Evolutionary conservation across 495 filamentous ascomycete genomes (phyloP).

Genomic region (Aspergillus carlsbadensis): DNA sequence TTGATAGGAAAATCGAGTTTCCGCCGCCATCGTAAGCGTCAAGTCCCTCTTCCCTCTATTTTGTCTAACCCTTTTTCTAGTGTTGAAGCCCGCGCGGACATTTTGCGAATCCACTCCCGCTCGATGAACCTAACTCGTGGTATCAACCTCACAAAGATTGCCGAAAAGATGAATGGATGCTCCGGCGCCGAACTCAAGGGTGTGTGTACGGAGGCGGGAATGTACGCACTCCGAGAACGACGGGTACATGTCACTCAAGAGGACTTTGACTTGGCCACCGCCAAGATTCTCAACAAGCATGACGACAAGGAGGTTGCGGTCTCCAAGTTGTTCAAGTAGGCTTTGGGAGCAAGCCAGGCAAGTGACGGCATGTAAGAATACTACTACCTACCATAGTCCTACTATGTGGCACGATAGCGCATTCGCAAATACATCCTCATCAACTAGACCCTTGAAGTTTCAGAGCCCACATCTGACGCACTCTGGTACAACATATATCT

Average conservation of each 20-base stretch:
- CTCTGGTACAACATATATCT: too few relatives aligned
- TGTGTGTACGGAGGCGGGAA: constrained; percentile 94
- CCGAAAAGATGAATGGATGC: constrained; percentile 99
- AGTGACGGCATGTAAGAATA: constrained; percentile 23
- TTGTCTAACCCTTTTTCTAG: constrained; percentile 31
- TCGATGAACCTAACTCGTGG: constrained; percentile 98
- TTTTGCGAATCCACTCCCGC: constrained; percentile 91
- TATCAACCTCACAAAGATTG: constrained; percentile 97
- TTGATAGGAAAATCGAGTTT: constrained; percentile 99
- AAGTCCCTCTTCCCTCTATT: constrained; percentile 14
- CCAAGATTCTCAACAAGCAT: constrained; percentile 99
- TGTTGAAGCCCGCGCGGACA: constrained; percentile 95
- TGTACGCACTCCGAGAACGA: constrained; percentile 94
- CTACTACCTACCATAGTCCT: constrained; percentile 1
- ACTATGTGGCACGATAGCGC: background rate
- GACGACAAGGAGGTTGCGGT: constrained; percentile 95
- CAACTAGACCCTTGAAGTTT: background rate
- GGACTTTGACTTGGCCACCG: constrained; percentile 97
- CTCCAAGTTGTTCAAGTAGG: constrained; percentile 90
- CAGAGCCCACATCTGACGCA: too few relatives aligned
- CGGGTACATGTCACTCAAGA: constrained; percentile 98
- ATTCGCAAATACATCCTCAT: constrained; percentile 1
- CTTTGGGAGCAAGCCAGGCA: background rate
- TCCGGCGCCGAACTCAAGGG: constrained; percentile 96
- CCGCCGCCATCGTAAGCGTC: constrained; percentile 77